Evolutionary conservation across 148 eudicot species (phyloP).

Genomic region (Rhododendron molle): DNA sequence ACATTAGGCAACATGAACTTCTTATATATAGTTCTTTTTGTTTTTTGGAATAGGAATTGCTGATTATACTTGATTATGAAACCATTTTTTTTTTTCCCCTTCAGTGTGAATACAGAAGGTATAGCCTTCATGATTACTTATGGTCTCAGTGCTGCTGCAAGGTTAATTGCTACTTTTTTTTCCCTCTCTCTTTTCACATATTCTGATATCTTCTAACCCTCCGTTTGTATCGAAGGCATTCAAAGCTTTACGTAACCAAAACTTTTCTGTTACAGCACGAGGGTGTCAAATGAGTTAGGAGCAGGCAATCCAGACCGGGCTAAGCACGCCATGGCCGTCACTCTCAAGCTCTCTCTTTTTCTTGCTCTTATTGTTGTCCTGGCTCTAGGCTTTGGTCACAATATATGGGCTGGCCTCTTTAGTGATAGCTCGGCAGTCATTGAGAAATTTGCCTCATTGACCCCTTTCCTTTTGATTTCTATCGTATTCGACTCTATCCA

Average conservation of each 20-base stretch:
- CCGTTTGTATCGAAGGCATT: too few relatives aligned
- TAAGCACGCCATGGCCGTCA: conserved; percentile 60
- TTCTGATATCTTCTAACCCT: background rate
- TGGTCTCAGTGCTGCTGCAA: conserved; percentile 83
- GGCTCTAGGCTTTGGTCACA: conserved; percentile 53
- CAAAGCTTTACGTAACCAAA: background rate
- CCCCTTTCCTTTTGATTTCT: conserved; percentile 52
- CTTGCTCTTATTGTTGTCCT: conserved; percentile 42
- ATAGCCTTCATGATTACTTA: conserved; percentile 69
- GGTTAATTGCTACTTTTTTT: conserved; percentile 27
- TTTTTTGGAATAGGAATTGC: background rate
- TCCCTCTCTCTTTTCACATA: background rate
- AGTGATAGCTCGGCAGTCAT: conserved; percentile 46
- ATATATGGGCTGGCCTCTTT: conserved; percentile 68
- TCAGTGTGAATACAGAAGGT: conserved; percentile 78
- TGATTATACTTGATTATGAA: background rate
- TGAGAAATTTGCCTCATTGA: conserved; percentile 45
- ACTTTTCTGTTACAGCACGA: conserved; percentile 44
- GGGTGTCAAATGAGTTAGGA: conserved; percentile 93
- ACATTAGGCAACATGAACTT: background rate
- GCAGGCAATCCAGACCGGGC: conserved; percentile 53
- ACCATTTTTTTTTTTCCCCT: background rate
- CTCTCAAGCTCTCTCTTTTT: conserved; percentile 60
- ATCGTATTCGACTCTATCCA: conserved; percentile 62
- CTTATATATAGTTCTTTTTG: background rate